Conservation (phyloP, 768 basidiomycete species). For the Hericium erinaceus region DNA sequence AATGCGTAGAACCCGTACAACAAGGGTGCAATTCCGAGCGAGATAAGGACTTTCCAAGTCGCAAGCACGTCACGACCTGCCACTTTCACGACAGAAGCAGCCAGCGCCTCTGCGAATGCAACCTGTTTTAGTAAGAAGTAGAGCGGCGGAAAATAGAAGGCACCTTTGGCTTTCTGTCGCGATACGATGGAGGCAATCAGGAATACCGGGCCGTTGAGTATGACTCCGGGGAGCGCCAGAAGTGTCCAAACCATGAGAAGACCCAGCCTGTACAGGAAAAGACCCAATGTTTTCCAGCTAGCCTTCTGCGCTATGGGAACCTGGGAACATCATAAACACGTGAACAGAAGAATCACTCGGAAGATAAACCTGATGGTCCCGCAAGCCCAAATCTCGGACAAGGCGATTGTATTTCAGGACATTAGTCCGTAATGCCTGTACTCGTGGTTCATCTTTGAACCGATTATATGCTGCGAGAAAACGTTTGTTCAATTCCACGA, state of each 20-base stretch:
- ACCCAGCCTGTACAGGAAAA: slow-evolving; percentile 73
- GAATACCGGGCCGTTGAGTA: slow-evolving; percentile 90
- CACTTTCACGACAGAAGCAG: slow-evolving; percentile 89
- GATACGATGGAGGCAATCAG: slow-evolving; percentile 87
- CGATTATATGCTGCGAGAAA: slow-evolving; percentile 86
- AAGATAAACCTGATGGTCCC: slow-evolving; percentile 75
- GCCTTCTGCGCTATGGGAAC: slow-evolving; percentile 82
- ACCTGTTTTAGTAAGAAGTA: neutral
- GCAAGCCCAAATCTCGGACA: slow-evolving; percentile 79
- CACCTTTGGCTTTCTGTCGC: slow-evolving; percentile 79
- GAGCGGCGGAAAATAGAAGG: neutral
- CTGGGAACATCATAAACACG: slow-evolving; percentile 24
- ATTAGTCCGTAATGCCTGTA: slow-evolving; percentile 66
- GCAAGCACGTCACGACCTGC: slow-evolving; percentile 89
- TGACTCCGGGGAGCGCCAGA: slow-evolving; percentile 81
- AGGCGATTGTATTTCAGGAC: slow-evolving; percentile 87
- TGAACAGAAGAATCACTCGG: slow-evolving; percentile 1
- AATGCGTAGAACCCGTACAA: slow-evolving; percentile 79
- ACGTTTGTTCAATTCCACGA: slow-evolving; percentile 88
- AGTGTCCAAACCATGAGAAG: slow-evolving; percentile 73
- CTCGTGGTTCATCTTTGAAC: slow-evolving; percentile 85
- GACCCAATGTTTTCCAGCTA: slow-evolving; percentile 74
- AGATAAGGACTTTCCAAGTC: slow-evolving; percentile 94
- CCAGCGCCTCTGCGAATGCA: slow-evolving; percentile 72
- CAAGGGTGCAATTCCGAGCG: slow-evolving; percentile 76